Evolutionary conservation across 495 filamentous ascomycete genomes (phyloP), one percentile per base, ranked within the genome.

Genomic region (Neurospora sp.): DNA sequence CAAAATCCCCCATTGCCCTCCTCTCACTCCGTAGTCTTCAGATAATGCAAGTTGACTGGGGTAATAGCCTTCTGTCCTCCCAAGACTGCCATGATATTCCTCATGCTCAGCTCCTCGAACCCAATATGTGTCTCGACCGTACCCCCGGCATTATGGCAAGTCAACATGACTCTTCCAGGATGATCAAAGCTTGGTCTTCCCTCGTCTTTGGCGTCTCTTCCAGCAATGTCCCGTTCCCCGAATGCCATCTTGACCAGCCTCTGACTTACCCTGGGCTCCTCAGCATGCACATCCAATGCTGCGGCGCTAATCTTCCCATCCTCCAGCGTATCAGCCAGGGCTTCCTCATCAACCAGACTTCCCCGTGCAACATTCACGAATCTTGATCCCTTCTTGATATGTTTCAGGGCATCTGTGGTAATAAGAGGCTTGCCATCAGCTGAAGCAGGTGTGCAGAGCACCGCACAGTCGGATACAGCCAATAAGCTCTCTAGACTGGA

Each of bases 341-440:
- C 91, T 31, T 87, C 86, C 79, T 93, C 91, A 76, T 93, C 90
- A 2, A 93, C 86, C 4, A 93, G 82, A 44, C 84, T 87, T 6
- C 92, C 91, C 38, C 91, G 84, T n/a, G 91, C 91, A 62, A 93
- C 89, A 75, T 93, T 93, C 40, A 93, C 88, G 42, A 94, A 85
- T 5, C 91, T 82, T 4, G 86, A 81, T 1, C 91, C 92, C 2
- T 71, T 77, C 76, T 88, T 89, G 74, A 92, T 84, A 71, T 81
- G 82, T 11, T 77, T 71, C 27, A 94, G 78, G n/a, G 82, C 77
- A 10, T 84, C 81, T 5, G 80, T 72, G 16, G 84, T 85, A 40
- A 94, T 82, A 42, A 94, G 72, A 14, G 86, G 86, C 39, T 81
- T 77, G 0, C 90, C 91, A 71, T 83, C 83, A 0, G 82, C 75